Percentiles rank a stretch among this genome's conserved stretches.
Evolutionary conservation across 2,329 filamentous ascomycete genomes (phyloP).

Genomic region (Zalaria sp.): DNA sequence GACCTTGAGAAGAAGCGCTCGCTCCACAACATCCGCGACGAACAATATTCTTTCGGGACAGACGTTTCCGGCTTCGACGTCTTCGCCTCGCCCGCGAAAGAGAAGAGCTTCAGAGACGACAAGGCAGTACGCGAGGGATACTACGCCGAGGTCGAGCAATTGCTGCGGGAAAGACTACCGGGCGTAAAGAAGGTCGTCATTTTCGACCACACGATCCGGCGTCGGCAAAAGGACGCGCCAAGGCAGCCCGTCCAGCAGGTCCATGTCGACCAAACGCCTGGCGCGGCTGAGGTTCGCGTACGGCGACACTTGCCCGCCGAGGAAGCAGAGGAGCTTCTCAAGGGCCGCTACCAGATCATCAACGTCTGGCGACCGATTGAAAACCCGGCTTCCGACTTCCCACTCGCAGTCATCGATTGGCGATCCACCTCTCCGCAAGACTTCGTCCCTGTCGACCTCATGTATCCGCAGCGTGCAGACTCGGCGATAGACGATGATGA

Average conservation of each 20-base stretch:
- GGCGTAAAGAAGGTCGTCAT: slow-evolving; percentile 49
- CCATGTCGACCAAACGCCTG: slow-evolving; percentile 58
- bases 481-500: slow-evolving; percentile 35
- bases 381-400: slow-evolving; percentile 49
- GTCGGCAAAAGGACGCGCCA: slow-evolving; percentile 37
- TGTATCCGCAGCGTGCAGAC: slow-evolving; percentile 40
- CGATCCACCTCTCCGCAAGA: slow-evolving; percentile 42
- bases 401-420: slow-evolving; percentile 56
- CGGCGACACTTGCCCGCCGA: slow-evolving; percentile 42
- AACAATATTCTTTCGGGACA: slow-evolving; percentile 36
- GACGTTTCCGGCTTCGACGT: slow-evolving; percentile 47
- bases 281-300: slow-evolving; percentile 46
- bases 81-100: slow-evolving; percentile 35
- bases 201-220: slow-evolving; percentile 59
- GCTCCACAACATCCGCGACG: slow-evolving; percentile 42
- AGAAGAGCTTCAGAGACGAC: slow-evolving; percentile 44
- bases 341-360: slow-evolving; percentile 50
- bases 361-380: slow-evolving; percentile 59
- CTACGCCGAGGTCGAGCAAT: slow-evolving; percentile 46
- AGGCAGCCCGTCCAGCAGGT: slow-evolving; percentile 55
- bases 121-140: slow-evolving; percentile 40
- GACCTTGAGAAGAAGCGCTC: slow-evolving; percentile 30
- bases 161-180: slow-evolving; percentile 40
- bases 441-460: slow-evolving; percentile 45
- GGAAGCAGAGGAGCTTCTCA: slow-evolving; percentile 43